A percentile compares a stretch with the other conserved stretches of the same genome.
Evolutionary conservation across 768 basidiomycete genomes (phyloP).

Genomic region (Pisolithus sp.): DNA sequence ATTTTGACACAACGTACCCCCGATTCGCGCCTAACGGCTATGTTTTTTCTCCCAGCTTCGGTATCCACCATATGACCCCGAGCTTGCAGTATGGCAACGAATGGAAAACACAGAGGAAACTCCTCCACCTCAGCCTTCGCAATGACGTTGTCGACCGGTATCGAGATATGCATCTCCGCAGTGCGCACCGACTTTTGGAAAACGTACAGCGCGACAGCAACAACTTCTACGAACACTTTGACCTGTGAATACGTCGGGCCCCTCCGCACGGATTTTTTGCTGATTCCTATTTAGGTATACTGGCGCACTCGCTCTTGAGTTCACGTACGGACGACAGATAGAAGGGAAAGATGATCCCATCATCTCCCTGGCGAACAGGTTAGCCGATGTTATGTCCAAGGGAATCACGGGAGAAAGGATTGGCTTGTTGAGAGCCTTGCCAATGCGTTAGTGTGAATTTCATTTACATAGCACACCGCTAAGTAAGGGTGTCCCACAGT

Average conservation of each 20-base stretch:
- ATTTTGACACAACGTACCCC: too few relatives aligned
- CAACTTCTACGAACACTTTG: conserved; percentile 1
- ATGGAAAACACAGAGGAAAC: conserved; percentile 12
- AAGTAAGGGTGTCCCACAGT: background rate
- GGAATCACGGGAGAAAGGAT: background rate
- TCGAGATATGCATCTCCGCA: conserved; percentile 1
- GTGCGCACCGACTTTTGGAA: background rate
- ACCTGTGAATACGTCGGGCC: background rate
- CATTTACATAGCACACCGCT: background rate
- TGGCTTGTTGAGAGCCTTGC: conserved; percentile 4
- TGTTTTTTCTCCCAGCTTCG: background rate
- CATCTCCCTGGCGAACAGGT: background rate
- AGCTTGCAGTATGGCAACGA: conserved; percentile 9
- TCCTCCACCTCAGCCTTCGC: conserved; percentile 8
- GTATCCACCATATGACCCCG: conserved; percentile 5
- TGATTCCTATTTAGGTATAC: background rate
- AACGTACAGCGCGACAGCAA: background rate
- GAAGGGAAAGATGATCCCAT: conserved; percentile 4
- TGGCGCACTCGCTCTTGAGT: background rate
- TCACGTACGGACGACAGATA: conserved; percentile 3
- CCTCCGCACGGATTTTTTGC: background rate
- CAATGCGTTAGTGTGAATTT: conserved; percentile 3
- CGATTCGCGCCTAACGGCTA: too few relatives aligned
- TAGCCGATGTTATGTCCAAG: background rate
- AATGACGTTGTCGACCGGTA: conserved; percentile 3